Percentiles rank a stretch among this genome's conserved stretches.
These are phyloP conservation scores for Drosera capensis DNA, from an alignment of 148 eudicot genomes.

Conservation along the genomic window DNA sequence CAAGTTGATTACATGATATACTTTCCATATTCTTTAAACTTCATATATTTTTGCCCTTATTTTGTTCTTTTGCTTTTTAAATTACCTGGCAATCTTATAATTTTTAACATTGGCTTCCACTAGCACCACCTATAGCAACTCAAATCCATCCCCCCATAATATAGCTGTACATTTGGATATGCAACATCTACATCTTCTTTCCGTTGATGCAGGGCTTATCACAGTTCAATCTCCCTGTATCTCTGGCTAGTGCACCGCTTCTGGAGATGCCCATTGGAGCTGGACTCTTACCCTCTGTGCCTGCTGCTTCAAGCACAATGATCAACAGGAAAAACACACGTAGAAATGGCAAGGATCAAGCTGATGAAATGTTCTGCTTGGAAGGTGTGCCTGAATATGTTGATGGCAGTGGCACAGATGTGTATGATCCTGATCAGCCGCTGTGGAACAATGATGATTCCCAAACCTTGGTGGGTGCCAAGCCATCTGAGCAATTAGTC, in stretches of 20 bases:
- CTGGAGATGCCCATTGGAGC: conserved; percentile 44
- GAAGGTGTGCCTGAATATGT: conserved; percentile 26
- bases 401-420: conserved; percentile 51
- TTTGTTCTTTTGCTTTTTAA: background rate
- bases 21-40: no score
- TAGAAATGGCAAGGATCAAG: conserved; percentile 34
- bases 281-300: conserved; percentile 39
- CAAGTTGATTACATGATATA: background rate
- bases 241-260: conserved; percentile 62
- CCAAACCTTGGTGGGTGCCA: conserved; percentile 31
- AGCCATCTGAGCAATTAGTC: conserved; percentile 22
- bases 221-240: conserved; percentile 88
- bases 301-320: conserved; percentile 32
- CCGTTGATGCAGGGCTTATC: conserved; percentile 71
- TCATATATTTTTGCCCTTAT: background rate
- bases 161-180: background rate
- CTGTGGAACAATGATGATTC: conserved; percentile 57
- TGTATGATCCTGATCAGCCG: conserved; percentile 98
- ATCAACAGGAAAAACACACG: conserved; percentile 28
- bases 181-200: background rate
- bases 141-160: no score
- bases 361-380: conserved; percentile 29
- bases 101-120: background rate
- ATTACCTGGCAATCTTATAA: background rate
- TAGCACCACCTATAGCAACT: background rate